Evolutionary conservation across 1,284 basidiomycete species (phyloP), one percentile per base, ranked within the genome.

Genomic region (Trichosporon asahii): DNA sequence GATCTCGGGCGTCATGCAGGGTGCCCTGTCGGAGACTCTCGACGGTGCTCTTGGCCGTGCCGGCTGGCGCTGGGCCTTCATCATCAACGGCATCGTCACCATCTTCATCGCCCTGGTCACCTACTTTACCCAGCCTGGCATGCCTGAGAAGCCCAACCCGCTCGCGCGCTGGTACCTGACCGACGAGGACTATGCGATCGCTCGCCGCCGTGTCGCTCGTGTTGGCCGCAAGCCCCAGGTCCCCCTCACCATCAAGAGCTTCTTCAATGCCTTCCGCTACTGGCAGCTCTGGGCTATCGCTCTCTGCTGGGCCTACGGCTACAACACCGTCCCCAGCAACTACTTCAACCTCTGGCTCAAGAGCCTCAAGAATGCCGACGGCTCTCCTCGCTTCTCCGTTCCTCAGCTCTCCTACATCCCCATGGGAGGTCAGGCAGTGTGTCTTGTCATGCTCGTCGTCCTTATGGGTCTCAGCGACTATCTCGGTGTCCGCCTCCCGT

Each of bases 341-440:
- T 77, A 72, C 66, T 77, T 76, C 75, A 77, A 76, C 69, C 70
- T 77, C 12, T 77, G 75, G 75, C 73, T 77, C 40, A 77, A 77
- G 66, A 71, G 68, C 27, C 71, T 77, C 33, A 74, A 44, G 53
- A 74, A 74, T 31, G 64, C 71, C 31, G 60, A 74, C 57, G 76
- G 76, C 11, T 53, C 64, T 12, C 57, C 61, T 12, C 65, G 73
- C 21, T 77, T 73, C 70, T 65, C 70, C 7, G 55, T 71, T 53
- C 61, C 67, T 2, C 53, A 66, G 65, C 67, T 71, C 25, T 67
- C 64, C 53, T 66, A 71, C 70, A 66, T 71, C 37, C 70, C 70
- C 65, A 68, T 71, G 21, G 66, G 49, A 2, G 70, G 70, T 29
- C 67, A 68, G 60, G 66, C 61, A 0, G 40, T 71, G 0, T 66